These are phyloP conservation scores for Tolypocladium ophioglossoides DNA, from an alignment of 2,329 filamentous ascomycete genomes.

Conservation along the genomic window DNA sequence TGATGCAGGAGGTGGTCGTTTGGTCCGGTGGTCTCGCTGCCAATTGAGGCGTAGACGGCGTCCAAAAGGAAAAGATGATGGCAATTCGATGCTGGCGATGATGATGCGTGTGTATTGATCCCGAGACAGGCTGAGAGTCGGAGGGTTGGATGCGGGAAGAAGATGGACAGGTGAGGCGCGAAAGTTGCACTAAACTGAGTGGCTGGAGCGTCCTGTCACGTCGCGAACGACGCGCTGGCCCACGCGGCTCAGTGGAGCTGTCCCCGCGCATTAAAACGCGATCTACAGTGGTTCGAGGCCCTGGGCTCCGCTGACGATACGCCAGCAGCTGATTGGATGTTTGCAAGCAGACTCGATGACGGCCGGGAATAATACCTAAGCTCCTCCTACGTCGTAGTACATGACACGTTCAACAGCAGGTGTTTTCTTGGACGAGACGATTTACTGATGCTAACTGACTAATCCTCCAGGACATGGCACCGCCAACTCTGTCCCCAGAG, in stretches of 20 bases:
- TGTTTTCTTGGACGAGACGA: neutral
- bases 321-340: neutral
- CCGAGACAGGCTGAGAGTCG: too few species aligned
- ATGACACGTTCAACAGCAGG: neutral
- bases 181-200: neutral
- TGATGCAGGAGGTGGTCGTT: neutral
- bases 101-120: too few species aligned
- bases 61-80: neutral
- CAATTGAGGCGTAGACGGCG: neutral
- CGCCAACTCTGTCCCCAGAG: too few species aligned
- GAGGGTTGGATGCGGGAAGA: too few species aligned
- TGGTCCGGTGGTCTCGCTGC: neutral
- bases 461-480: too few species aligned
- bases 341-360: neutral
- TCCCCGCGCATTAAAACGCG: neutral
- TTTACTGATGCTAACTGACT: neutral
- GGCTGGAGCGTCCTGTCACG: neutral
- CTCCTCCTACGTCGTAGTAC: neutral
- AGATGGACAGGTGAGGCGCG: neutral
- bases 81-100: neutral
- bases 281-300: too few species aligned
- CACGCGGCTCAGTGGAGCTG: too few species aligned
- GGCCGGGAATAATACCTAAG: neutral
- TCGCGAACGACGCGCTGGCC: neutral
- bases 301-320: neutral